Base-by-base conservation (phyloP, 768 basidiomycete genomes). In the Gautieria morchelliformis region DNA sequence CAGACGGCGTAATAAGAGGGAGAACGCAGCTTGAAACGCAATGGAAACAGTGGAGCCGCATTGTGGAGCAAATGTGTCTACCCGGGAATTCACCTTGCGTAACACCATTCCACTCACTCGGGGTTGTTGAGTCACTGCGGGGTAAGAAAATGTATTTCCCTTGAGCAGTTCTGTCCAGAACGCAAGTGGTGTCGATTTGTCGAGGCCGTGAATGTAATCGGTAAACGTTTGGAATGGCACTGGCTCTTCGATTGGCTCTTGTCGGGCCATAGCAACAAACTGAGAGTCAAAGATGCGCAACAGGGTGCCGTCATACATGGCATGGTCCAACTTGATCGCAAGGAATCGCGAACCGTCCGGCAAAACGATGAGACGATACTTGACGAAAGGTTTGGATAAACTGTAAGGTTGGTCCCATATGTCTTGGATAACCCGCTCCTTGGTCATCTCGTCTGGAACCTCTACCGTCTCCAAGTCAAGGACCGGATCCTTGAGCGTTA, bases 1-100 rank as follows among this genome's bases (percentile, higher is more conserved):
- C 19, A 58, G 35, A 15, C 48, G 45, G 30, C 47, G 8, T 19
- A 58, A 45, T 22, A 48, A 47, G 45, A 58, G 27, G 15, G 45
- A 46, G 51, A 53, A 58, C 17, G 58, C 58, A 20, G 52, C 53
- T 19, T 58, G 58, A 39, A 58, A 58, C 15, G 53, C 52, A 42
- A 46, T 33, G 22, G 58, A 52, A 14, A 37, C 35, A 14, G 35
- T 37, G 14, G 35, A 37, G 35, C 35, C 35, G 35, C 35, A 37
- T 37, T 14, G 35, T 9, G 14, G 10, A 37, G 35, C 35, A 14
- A 37, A 37, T 6, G 50, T 30, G 40, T 49, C 53, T 14, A 58
- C 58, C 22, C 24, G 32, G 39, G 24, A 33, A 20, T 58, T 42
- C 35, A 37, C 35, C 12, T 46, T 40, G 5, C 19, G 50, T 32